phyloP scores from a whole-genome alignment of 305 asterid species.

The Fraxinus baroniana region DNA sequence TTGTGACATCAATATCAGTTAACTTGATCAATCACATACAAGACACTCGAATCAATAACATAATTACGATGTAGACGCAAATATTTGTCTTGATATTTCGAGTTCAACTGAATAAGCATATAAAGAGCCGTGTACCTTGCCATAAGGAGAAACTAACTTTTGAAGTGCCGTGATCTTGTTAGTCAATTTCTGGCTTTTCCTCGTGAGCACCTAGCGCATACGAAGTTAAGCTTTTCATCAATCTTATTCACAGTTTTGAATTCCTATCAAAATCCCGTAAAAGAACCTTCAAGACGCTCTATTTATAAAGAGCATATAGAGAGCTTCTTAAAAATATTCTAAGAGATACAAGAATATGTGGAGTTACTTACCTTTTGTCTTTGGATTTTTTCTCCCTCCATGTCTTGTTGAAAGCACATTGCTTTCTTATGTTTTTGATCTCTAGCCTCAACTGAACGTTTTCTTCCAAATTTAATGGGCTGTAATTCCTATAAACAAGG shows the following conservation, averaged over 20 bases:
- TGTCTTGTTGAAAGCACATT: background rate
- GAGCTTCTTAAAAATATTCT: too few relatives aligned
- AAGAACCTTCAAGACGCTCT: too few relatives aligned
- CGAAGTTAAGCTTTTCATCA: background rate
- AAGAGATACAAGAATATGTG: too few relatives aligned
- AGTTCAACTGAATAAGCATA: background rate
- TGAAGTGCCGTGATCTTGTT: slow-evolving; percentile 58
- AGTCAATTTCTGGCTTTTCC: slow-evolving; percentile 49
- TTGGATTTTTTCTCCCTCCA: background rate
- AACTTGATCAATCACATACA: too few relatives aligned
- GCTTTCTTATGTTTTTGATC: slow-evolving; percentile 1
- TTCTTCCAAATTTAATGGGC: slow-evolving; percentile 21
- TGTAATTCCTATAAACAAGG: background rate
- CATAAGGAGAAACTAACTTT: slow-evolving; percentile 64
- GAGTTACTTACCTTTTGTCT: background rate
- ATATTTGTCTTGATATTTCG: too few relatives aligned
- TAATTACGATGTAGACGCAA: too few relatives aligned
- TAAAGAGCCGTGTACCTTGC: slow-evolving; percentile 37
- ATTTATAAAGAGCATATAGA: too few relatives aligned
- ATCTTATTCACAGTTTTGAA: background rate
- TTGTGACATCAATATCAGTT: too few relatives aligned
- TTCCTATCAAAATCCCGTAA: background rate
- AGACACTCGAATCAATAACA: too few relatives aligned
- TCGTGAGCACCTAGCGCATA: slow-evolving; percentile 24
- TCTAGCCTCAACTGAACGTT: slow-evolving; percentile 20